Conservation (phyloP, 2,329 filamentous ascomycete species). For the Exophiala alcalophila region DNA sequence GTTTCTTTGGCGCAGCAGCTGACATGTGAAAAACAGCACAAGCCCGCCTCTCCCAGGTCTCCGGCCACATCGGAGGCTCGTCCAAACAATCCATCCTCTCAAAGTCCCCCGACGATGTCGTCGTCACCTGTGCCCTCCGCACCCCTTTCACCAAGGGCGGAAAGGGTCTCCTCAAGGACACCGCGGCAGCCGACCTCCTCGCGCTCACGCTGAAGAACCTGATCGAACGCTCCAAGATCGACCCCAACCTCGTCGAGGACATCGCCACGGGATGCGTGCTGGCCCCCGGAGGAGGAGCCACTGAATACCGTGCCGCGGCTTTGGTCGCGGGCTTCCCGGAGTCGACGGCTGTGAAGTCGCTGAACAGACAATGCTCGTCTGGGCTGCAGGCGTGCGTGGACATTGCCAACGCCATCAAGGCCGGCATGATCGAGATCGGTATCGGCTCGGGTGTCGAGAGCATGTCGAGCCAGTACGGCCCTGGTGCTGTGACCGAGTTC, state of each 20-base stretch:
- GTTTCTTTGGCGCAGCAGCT: slow-evolving; percentile 6
- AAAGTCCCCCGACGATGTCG: slow-evolving; percentile 66
- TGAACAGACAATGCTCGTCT: slow-evolving; percentile 93
- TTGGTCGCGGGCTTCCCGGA: slow-evolving; percentile 89
- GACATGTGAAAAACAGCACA: slow-evolving; percentile 45
- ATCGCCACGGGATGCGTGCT: slow-evolving; percentile 89
- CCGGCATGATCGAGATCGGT: slow-evolving; percentile 92
- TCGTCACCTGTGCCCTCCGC: slow-evolving; percentile 88
- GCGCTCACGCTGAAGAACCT: slow-evolving; percentile 77
- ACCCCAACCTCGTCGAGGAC: slow-evolving; percentile 85
- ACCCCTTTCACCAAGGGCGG: slow-evolving; percentile 90
- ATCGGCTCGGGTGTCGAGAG: slow-evolving; percentile 94
- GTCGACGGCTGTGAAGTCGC: slow-evolving; percentile 73
- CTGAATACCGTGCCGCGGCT: slow-evolving; percentile 90
- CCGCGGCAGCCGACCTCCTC: slow-evolving; percentile 78
- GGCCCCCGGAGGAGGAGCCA: slow-evolving; percentile 88
- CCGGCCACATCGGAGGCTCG: slow-evolving; percentile 48
- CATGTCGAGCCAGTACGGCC: slow-evolving; percentile 91
- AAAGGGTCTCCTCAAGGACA: slow-evolving; percentile 95
- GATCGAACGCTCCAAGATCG: slow-evolving; percentile 80
- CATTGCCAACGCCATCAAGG: slow-evolving; percentile 85
- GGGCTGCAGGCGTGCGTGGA: slow-evolving; percentile 91
- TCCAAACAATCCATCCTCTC: slow-evolving; percentile 41
- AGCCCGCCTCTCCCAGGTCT: slow-evolving; percentile 59
- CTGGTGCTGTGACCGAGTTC: slow-evolving; percentile 85